These are phyloP conservation scores for Orbilia ellipsospora DNA, from an alignment of 2,329 filamentous ascomycete species.

Conservation along the genomic window DNA sequence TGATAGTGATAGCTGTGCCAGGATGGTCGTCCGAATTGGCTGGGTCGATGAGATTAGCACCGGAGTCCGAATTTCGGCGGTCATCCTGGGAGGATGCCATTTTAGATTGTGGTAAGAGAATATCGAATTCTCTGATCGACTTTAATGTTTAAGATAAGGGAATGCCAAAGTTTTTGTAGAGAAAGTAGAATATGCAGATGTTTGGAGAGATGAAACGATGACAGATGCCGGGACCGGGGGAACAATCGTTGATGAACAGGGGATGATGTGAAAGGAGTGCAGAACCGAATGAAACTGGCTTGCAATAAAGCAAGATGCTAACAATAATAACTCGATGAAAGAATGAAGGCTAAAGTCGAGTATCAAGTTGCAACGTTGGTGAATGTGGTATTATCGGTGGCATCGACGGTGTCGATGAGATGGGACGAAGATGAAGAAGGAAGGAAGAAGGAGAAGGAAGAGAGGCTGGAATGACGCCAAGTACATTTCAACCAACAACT, in stretches of 20 bases:
- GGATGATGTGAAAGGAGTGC: slow-evolving; percentile 14
- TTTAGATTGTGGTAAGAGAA: slow-evolving; percentile 5
- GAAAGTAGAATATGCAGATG: background rate
- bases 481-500: background rate
- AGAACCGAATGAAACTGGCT: slow-evolving; percentile 32
- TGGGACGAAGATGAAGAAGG: slow-evolving; percentile 53
- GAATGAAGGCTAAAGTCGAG: too few relatives aligned
- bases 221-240: too few relatives aligned
- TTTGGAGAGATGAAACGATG: background rate
- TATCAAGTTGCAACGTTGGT: too few relatives aligned
- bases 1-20: slow-evolving; percentile 78
- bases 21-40: slow-evolving; percentile 68
- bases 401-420: background rate
- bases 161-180: background rate
- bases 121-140: background rate
- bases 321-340: too few relatives aligned
- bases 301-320: too few relatives aligned
- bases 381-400: too few relatives aligned
- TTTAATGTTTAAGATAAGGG: background rate
- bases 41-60: slow-evolving; percentile 58
- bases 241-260: background rate
- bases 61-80: slow-evolving; percentile 61
- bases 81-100: slow-evolving; percentile 61
- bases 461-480: background rate
- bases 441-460: slow-evolving; percentile 2